Base-by-base conservation (phyloP, 2,329 filamentous ascomycete genomes). In the Thelonectria olida region DNA sequence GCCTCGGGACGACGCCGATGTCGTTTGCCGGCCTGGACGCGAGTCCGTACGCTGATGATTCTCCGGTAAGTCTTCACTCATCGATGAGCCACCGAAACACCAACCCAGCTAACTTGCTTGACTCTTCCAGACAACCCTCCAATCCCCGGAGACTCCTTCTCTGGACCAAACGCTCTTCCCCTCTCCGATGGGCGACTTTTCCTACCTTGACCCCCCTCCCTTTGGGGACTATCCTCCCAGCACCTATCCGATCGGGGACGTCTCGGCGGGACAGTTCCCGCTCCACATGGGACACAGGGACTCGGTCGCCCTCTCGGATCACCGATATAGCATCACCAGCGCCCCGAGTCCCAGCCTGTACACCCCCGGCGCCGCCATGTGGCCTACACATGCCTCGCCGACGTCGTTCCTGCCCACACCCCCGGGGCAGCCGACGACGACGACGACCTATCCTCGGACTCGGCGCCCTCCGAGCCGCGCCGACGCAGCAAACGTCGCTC, bases 121-220 rank as follows among this genome's bases (percentile, higher is more conserved):
- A n/a, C n/a, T 23, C 51, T n/a, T 34, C 34, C 55, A 71, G 67
- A 62, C 60, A 13, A 55, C 65, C 50, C 62, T 63, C 42, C 65
- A 68, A 44, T 70, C 69, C 31, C 69, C 69, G 20, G 67, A 68
- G 61, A 67, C 65, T 12, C 58, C 67, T 9, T 60, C 58, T 58
- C 64, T 72, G 57, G 69, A 72, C 51, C 67, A 72, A 54, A 66
- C 64, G 17, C 61, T 68, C 52, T 69, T 71, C 55, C 65, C 69
- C 7, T 67, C 69, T 17, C 61, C 63, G 17, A 45, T 68, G 51
- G 59, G 67, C 42, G 69, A 68, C 60, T 62, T 69, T 54, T 58
- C 67, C 53, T 71, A 68, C 63, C 58, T 69, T 62, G 66, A 72
- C 54, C 58, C 56, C 25, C 56, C 56, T 25, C 38, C 62, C 19